phyloP scores from a whole-genome alignment of 23 red algal species.

The Gracilaria domingensis region DNA sequence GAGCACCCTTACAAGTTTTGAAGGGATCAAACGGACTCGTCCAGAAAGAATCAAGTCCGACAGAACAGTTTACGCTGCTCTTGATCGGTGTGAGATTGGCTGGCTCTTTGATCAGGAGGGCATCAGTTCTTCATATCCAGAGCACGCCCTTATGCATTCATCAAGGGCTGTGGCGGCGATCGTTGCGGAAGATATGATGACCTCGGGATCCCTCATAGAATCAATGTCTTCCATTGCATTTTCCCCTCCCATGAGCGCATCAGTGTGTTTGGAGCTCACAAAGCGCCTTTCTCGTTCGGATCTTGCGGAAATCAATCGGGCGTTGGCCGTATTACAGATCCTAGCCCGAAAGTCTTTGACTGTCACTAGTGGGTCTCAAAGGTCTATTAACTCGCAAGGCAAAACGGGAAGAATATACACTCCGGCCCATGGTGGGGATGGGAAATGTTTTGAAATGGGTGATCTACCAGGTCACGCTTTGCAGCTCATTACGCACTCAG shows the following conservation, averaged over 20 bases:
- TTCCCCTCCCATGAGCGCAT: constrained; percentile 48
- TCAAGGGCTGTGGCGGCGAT: constrained; percentile 39
- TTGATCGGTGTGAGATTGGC: constrained; percentile 1
- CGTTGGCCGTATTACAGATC: constrained; percentile 63
- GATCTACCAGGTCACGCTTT: constrained; percentile 51
- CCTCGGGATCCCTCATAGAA: constrained; percentile 63
- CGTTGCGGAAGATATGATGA: constrained; percentile 49
- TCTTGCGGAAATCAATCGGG: constrained; percentile 62
- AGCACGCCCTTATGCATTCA: constrained; percentile 42
- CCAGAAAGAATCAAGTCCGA: constrained; percentile 14
- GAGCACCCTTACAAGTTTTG: constrained; percentile 16
- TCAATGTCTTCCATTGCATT: constrained; percentile 55
- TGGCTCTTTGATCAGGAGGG: constrained; percentile 59
- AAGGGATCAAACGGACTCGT: constrained; percentile 17
- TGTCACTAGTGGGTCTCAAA: constrained; percentile 26
- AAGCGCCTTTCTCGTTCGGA: constrained; percentile 58
- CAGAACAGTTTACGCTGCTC: neutral
- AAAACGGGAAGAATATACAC: constrained; percentile 57
- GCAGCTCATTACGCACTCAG: constrained; percentile 17
- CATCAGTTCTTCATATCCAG: constrained; percentile 35
- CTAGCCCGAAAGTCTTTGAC: constrained; percentile 43
- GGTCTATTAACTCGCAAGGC: constrained; percentile 13
- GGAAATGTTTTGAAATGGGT: constrained; percentile 1
- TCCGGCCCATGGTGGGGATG: constrained; percentile 39
- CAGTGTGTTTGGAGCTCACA: constrained; percentile 52